Percentiles rank a stretch among this genome's conserved stretches.
These are phyloP conservation scores for Crithidia thermophila DNA, from an alignment of 208 protist genomes.

Conservation along the genomic window DNA sequence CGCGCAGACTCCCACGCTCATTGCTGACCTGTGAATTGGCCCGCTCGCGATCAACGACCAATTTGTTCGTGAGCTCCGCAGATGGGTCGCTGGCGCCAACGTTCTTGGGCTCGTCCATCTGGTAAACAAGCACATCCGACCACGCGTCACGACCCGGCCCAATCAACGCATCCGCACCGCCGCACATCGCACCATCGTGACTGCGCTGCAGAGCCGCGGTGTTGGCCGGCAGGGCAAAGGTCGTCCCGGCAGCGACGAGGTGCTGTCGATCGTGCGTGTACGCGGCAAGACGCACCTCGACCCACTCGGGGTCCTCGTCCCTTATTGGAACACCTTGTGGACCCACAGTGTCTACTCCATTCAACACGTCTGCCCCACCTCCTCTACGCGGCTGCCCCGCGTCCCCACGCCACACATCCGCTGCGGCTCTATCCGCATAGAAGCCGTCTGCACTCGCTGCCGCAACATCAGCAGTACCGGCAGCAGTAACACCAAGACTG, in stretches of 20 bases:
- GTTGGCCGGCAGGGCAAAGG: constrained; percentile 24
- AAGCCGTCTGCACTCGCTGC: not conserved
- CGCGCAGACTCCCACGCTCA: too few relatives aligned
- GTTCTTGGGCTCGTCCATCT: not conserved
- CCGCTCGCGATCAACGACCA: too few relatives aligned
- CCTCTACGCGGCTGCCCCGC: too few relatives aligned
- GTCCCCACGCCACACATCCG: constrained; percentile 13
- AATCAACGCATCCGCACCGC: not conserved
- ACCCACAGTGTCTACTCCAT: not conserved
- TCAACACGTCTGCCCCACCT: not conserved
- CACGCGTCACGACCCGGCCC: constrained; percentile 29
- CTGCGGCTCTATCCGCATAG: not conserved
- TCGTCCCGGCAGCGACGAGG: constrained; percentile 23
- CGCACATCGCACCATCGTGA: not conserved
- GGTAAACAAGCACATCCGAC: constrained; percentile 42
- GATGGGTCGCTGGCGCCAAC: too few relatives aligned
- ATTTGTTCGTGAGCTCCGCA: too few relatives aligned
- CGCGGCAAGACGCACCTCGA: constrained; percentile 20
- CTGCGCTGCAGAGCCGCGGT: constrained; percentile 16
- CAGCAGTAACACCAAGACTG: too few relatives aligned
- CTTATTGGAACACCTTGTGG: too few relatives aligned
- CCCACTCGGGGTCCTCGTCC: constrained; percentile 24
- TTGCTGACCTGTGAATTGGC: too few relatives aligned
- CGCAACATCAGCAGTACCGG: too few relatives aligned
- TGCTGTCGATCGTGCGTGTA: constrained; percentile 23